Evolutionary conservation across 495 filamentous ascomycete species (phyloP).

Genomic region (Talaromyces ruber): DNA sequence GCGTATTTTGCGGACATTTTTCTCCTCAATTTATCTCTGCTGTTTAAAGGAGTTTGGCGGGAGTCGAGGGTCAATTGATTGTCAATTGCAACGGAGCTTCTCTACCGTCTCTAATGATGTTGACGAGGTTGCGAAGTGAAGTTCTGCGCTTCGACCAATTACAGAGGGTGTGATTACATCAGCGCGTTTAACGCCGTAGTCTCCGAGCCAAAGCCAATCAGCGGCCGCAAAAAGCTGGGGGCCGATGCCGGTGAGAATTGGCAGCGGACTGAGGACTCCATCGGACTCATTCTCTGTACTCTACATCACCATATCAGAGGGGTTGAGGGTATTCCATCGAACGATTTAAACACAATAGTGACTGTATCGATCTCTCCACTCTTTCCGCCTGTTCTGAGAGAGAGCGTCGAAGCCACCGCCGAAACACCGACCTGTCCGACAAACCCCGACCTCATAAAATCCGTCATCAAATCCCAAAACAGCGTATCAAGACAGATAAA

Average conservation of each 20-base stretch:
- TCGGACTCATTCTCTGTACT: not conserved
- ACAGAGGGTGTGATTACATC: not conserved
- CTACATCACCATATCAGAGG: not conserved
- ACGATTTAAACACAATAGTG: not conserved
- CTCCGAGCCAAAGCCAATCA: not conserved
- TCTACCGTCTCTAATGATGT: not conserved
- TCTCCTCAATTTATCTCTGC: not conserved
- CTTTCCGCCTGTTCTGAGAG: not conserved
- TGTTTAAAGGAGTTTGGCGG: not conserved
- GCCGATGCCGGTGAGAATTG: slow-evolving; percentile 1
- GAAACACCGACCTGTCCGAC: slow-evolving; percentile 3
- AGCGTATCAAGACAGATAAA: slow-evolving; percentile 6
- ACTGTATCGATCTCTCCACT: not conserved
- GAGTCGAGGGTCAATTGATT: not conserved
- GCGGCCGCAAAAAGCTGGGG: not conserved
- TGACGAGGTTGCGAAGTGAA: not conserved
- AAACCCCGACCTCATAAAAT: not conserved
- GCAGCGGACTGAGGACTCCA: not conserved
- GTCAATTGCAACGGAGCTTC: not conserved
- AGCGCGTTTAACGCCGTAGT: not conserved
- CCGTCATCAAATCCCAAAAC: not conserved
- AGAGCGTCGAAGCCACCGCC: not conserved
- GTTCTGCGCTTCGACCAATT: not conserved
- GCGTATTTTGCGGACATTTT: slow-evolving; percentile 86
- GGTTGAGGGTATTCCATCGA: not conserved